These are phyloP conservation scores for Fraxinus latifolia DNA, from an alignment of 305 asterid genomes.

Conservation along the genomic window DNA sequence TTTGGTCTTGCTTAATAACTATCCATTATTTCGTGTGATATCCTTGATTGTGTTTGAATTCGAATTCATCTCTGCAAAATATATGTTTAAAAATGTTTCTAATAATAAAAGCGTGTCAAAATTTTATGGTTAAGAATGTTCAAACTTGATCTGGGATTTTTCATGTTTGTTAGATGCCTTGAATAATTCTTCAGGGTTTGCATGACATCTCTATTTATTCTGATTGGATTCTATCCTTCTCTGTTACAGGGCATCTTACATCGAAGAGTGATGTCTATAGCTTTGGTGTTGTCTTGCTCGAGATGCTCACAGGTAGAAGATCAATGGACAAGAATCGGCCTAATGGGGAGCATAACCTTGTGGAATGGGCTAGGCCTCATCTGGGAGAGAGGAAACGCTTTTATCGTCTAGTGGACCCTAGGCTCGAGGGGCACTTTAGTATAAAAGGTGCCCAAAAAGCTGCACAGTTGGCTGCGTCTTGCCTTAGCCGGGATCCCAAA, in stretches of 20 bases:
- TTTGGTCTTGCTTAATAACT: not conserved
- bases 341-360: conserved; percentile 88
- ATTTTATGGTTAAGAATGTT: not conserved
- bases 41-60: not conserved
- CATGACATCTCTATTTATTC: not conserved
- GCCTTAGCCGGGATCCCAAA: conserved; percentile 86
- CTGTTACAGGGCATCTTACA: conserved; percentile 79
- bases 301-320: conserved; percentile 90
- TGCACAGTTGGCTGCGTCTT: conserved; percentile 83
- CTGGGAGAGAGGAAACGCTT: conserved; percentile 75
- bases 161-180: not conserved
- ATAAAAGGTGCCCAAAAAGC: conserved; percentile 95
- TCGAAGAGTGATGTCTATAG: conserved; percentile 95
- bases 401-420: conserved; percentile 81
- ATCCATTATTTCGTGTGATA: not conserved
- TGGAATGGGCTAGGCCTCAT: conserved; percentile 95
- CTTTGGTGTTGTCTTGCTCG: conserved; percentile 93
- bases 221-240: not conserved
- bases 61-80: not conserved
- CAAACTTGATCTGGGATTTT: not conserved
- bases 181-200: not conserved
- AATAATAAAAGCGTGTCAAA: not conserved
- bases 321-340: conserved; percentile 98
- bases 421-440: conserved; percentile 86
- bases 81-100: not conserved